Evolutionary conservation across 1,284 basidiomycete genomes (phyloP).

Genomic region (Mycena citricolor): DNA sequence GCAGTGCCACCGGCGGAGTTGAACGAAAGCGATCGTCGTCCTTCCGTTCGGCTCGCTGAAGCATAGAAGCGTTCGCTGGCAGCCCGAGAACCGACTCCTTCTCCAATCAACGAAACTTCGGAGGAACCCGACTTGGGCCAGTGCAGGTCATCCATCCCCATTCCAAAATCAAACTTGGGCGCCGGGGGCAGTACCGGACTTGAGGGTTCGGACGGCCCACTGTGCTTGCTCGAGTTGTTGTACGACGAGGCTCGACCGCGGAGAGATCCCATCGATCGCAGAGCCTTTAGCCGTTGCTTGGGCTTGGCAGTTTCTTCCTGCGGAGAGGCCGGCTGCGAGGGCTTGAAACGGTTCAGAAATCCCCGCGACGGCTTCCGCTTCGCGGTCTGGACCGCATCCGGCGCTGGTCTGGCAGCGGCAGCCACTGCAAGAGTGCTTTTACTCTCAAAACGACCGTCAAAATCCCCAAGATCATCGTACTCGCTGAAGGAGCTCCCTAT

Average conservation of each 20-base stretch:
- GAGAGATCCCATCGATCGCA: constrained; percentile 78
- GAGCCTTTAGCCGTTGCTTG: constrained; percentile 59
- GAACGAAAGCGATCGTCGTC: constrained; percentile 69
- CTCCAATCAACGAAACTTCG: constrained; percentile 28
- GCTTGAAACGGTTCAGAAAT: constrained; percentile 62
- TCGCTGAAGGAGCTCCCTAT: constrained; percentile 71
- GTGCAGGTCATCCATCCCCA: constrained; percentile 57
- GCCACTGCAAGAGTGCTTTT: constrained; percentile 65
- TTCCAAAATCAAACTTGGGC: constrained; percentile 51
- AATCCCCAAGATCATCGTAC: constrained; percentile 81
- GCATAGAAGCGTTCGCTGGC: constrained; percentile 26
- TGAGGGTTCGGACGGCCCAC: constrained; percentile 37
- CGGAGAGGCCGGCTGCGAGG: constrained; percentile 44
- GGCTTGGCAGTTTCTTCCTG: constrained; percentile 41
- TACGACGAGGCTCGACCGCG: constrained; percentile 47
- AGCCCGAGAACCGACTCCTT: constrained; percentile 26
- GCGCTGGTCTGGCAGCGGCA: constrained; percentile 38
- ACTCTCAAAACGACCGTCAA: constrained; percentile 81
- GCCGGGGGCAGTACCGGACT: constrained; percentile 55
- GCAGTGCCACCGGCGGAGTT: constrained; percentile 40
- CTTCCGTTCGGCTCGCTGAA: constrained; percentile 37
- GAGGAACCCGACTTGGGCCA: constrained; percentile 44
- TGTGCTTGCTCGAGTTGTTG: constrained; percentile 23
- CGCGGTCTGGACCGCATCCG: constrained; percentile 35
- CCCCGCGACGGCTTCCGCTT: constrained; percentile 64